Evolutionary conservation across 2,329 filamentous ascomycete genomes (phyloP), one percentile per base, ranked within the genome.

Genomic region (Fusarium begoniae): DNA sequence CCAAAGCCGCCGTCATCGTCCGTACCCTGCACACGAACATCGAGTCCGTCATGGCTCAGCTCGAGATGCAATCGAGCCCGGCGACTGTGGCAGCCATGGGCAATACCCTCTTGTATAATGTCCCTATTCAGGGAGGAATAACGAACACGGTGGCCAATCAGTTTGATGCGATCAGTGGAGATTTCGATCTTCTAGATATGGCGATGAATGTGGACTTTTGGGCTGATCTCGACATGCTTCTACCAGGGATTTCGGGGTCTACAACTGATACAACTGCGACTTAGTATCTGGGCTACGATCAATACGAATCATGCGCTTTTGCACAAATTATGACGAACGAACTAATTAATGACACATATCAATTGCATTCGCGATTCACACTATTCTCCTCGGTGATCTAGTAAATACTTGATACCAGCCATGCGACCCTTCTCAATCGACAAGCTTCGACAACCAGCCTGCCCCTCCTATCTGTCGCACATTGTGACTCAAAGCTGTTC

Each of bases 171-270:
- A 32, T 55, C 20, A 38, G 43, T 9, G 32, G n/a, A 8, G 56
- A 69, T 22, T 69, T 69, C 20, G 66, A 69, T 32, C 66, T 69
- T 14, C n/a, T 69, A 0, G 43, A 69, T 14, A 69, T 69, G 66
- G 32, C 66, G 5, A 69, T 69, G 66, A 24, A 69, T 3, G 66
- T 69, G 2, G 66, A 69, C 24, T 69, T 69, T 14, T 69, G 66
- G 66, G 66, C 66, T 3, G 65, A 69, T 28, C 18, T 69, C 2
- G 56, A 69, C 20, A 37, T 38, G 41, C 56, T 69, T n/a, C 41
- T 69, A 3, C 66, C 66, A 3, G 48, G n/a, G 0, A n/a, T 26
- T 17, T 54, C 32, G 20, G 64, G 37, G 2, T 20, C 26, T 13
- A n/a, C 18, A 12, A 35, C 15, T 10, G 47, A 61, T 5, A 18